Evolutionary conservation across 2,329 filamentous ascomycete species (phyloP), one percentile per base, ranked within the genome.

Genomic region (Emydomyces testavorans): DNA sequence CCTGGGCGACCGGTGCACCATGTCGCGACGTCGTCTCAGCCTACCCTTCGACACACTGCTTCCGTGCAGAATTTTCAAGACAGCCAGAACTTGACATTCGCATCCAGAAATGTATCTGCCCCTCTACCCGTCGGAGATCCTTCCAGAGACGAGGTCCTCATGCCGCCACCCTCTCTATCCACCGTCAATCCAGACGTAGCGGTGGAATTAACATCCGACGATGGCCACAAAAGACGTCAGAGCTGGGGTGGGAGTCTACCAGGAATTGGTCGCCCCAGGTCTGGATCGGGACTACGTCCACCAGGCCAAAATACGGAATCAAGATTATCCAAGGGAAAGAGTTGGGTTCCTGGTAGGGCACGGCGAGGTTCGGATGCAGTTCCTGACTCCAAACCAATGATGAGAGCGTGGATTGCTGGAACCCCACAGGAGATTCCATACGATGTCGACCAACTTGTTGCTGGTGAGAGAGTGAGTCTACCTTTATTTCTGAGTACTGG

Each of bases 401-500:
- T 64, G 8, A 60, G 59, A 48, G 77, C 78, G 8, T 81, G 78
- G 78, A 73, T 80, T 50, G 71, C 77, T 4, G 77, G 76, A 6
- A 66, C 79, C 54, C 67, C 71, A 36, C 72, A 77, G 51, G 75
- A 74, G 56, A 65, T 77, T 21, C 62, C 72, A 2, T 82, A 80
- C 54, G 76, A 78, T 55, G 51, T 77, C 43, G 63, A 66, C 2
- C 66, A 68, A 24, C 55, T 81, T 52, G 52, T 72, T 20, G 66
- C 67, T 46, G 76, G 71, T 32, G 69, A 75, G 50, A 74, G 70
- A 62, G 73, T 76, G 65, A 51, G 67, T 55, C 42, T 18, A 32
- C 8, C 20, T 50, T 24, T 7, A 11, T 26, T 42, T 11, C 11
- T 46, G 18, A 15, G 29, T 32, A n/a, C n/a, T n/a, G n/a, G n/a